Percentiles rank a stretch among this genome's conserved stretches.
Conservation (phyloP, 495 filamentous ascomycete genomes). For the Tuber indicum region DNA sequence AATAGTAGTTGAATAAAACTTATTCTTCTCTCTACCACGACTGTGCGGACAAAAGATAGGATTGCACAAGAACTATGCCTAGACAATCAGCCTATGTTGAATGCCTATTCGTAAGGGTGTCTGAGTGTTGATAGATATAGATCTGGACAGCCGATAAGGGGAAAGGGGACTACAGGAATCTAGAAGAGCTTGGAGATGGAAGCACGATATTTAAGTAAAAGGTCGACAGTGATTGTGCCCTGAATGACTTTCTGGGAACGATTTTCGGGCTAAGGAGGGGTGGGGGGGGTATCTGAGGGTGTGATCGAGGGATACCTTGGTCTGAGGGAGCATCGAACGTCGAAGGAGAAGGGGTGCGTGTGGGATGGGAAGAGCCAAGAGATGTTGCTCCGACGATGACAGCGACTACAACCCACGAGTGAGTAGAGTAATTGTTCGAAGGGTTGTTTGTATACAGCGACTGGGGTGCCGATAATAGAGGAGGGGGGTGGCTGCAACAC, state of each 20-base stretch:
- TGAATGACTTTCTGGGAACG: not conserved
- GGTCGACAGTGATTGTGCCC: not conserved
- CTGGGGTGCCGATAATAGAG: not conserved
- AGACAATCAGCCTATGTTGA: not conserved
- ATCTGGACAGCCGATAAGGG: not conserved
- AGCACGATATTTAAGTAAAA: conserved; percentile 4
- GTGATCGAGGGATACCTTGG: not conserved
- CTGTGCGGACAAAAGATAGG: not conserved
- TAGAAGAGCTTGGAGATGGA: conserved; percentile 1
- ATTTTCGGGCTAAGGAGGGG: not conserved
- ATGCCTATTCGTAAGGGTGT: not conserved
- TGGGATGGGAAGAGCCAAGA: not conserved
- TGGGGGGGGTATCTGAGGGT: not conserved
- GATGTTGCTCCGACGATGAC: not conserved
- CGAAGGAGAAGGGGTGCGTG: not conserved
- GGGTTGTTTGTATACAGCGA: not conserved
- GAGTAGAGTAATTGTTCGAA: not conserved
- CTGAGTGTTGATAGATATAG: not conserved
- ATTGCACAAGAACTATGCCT: not conserved
- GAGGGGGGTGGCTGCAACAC: not conserved
- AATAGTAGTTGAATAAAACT: not conserved
- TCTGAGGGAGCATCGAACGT: not conserved
- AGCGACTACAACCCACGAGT: not conserved
- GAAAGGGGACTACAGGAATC: not conserved
- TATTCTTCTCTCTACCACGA: not conserved